Evolutionary conservation across 345 rosid species (phyloP), one percentile per base, ranked within the genome.

Genomic region (Rhodomyrtus tomentosa): DNA sequence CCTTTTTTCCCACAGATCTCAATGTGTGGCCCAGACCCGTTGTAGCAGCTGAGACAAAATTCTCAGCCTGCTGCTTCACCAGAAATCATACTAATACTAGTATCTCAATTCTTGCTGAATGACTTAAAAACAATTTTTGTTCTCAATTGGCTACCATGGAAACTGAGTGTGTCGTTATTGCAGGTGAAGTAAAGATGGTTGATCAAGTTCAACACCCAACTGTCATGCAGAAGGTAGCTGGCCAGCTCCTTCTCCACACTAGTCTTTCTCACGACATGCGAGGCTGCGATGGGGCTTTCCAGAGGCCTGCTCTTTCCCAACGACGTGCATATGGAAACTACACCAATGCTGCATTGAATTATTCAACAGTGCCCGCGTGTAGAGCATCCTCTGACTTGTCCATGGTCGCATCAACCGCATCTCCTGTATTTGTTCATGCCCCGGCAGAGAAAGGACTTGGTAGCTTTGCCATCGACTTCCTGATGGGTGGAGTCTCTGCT

Each of bases 401-500:
- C 29, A 81, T 72, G 32, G 82, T 84, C 73, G 27, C 83, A n/a
- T 62, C 76, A 20, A 32, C 76, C 18, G 76, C 91, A 18, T 91
- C 94, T 27, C 89, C 94, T 10, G 83, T 94, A 76, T 89, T 89
- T 84, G 92, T 91, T 13, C 94, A 90, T 82, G 93, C 98, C 85
- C 98, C 98, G 2, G 68, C 91, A 12, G 96, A 95, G 94, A 93
- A 92, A 92, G 98, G 95, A n/a, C 50, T 91, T 84, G 55, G 91
- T 6, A 40, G 91, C 87, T 95, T 92, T 93, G 90, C 93, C 76
- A 89, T 92, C 2, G 98, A 95, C 88, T 95, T 95, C 82, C 92
- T 95, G 32, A 95, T 94, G 98, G 98, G 95, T 68, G 98, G 96
- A 86, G 95, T 93, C 74, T 95, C 98, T 10, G 96, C 98, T 53